These are phyloP conservation scores for Cornus kousa DNA, from an alignment of 148 eudicot genomes.

Conservation along the genomic window DNA sequence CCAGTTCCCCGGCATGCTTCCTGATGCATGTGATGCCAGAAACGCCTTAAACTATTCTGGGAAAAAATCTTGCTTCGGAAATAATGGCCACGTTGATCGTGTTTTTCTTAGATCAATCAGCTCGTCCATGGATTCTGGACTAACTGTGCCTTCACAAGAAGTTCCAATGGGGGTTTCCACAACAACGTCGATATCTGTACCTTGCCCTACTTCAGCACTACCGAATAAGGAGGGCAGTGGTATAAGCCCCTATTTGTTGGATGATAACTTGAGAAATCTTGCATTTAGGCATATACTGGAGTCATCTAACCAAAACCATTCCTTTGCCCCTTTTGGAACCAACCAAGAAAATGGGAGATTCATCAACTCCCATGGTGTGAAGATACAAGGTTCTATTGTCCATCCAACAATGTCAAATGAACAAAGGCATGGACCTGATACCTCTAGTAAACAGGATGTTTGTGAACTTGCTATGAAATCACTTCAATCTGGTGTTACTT, in stretches of 20 bases:
- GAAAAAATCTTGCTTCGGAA: constrained; percentile 15
- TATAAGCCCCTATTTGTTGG: constrained; percentile 22
- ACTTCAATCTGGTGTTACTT: constrained; percentile 22
- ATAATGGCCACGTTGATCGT: constrained; percentile 17
- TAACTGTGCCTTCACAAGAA: constrained; percentile 17
- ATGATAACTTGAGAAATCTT: constrained; percentile 33
- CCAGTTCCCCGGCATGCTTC: constrained; percentile 18
- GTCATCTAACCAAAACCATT: constrained; percentile 17
- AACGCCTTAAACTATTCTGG: constrained; percentile 21
- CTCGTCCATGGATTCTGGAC: constrained; percentile 19
- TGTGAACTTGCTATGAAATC: constrained; percentile 22
- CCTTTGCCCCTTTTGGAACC: constrained; percentile 27
- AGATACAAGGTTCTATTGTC: constrained; percentile 17
- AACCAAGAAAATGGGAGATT: constrained; percentile 16
- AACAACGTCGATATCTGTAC: constrained; percentile 15
- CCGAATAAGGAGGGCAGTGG: constrained; percentile 24
- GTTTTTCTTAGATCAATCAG: constrained; percentile 12
- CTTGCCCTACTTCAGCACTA: constrained; percentile 24
- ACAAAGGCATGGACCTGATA: constrained; percentile 16
- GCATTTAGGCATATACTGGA: constrained; percentile 19
- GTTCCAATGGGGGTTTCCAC: constrained; percentile 28
- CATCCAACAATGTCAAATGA: constrained; percentile 29
- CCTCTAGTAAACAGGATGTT: constrained; percentile 6
- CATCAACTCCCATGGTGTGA: constrained; percentile 10
- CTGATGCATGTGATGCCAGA: constrained; percentile 23